These are phyloP conservation scores for Xerocomus brunneocitrinus DNA, from an alignment of 768 basidiomycete species.

Conservation along the genomic window DNA sequence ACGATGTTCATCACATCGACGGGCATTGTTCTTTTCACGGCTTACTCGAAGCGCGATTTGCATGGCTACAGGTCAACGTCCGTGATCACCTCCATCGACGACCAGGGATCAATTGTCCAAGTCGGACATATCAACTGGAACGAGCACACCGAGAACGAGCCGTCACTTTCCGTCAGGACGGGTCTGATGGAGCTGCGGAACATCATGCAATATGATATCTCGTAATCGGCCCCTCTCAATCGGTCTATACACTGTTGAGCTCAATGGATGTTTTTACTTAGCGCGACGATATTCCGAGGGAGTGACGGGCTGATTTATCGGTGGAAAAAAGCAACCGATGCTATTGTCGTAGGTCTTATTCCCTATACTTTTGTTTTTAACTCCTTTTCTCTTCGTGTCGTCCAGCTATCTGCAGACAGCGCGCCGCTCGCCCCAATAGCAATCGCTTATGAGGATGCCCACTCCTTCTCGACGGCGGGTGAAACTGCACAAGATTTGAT, in stretches of 20 bases:
- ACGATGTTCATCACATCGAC: conserved; percentile 15
- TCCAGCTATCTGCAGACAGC: conserved; percentile 4
- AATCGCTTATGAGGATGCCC: conserved; percentile 1
- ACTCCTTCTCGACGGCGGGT: background rate
- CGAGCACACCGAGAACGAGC: background rate
- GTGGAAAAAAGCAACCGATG: conserved; percentile 2
- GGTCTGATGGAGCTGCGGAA: conserved; percentile 2
- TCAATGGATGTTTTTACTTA: background rate
- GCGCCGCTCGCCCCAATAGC: conserved; percentile 7
- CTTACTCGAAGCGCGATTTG: background rate
- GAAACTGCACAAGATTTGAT: background rate
- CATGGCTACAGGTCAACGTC: background rate
- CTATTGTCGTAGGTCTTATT: conserved; percentile 1
- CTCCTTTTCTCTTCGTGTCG: background rate
- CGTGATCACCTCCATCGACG: conserved; percentile 13
- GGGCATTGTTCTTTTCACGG: conserved; percentile 14
- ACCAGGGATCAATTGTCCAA: conserved; percentile 2
- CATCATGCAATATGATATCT: background rate
- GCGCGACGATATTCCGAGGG: conserved; percentile 6
- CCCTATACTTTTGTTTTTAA: too few species aligned
- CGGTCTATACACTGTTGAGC: background rate
- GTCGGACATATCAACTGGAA: conserved; percentile 19
- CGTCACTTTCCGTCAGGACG: background rate
- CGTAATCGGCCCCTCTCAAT: background rate
- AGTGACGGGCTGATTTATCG: conserved; percentile 11